phyloP scores from a whole-genome alignment of 495 filamentous ascomycete genomes.

The Neurospora sp. region DNA sequence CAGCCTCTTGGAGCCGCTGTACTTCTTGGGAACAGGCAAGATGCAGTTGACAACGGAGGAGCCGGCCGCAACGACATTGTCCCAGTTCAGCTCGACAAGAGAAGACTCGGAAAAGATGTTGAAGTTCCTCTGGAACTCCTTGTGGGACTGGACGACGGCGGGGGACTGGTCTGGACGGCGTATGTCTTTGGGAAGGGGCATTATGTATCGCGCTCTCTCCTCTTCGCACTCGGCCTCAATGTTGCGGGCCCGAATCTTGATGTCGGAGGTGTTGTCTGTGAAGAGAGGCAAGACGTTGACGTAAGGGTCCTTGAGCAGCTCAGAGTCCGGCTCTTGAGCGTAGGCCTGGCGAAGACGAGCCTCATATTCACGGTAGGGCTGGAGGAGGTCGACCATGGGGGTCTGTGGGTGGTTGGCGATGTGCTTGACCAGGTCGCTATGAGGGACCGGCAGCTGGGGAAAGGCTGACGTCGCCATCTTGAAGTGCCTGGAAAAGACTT shows the following conservation, averaged over 20 bases:
- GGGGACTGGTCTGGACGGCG: conserved; percentile 51
- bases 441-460: conserved; percentile 35
- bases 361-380: conserved; percentile 63
- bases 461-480: conserved; percentile 26
- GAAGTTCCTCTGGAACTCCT: conserved; percentile 69
- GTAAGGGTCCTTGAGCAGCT: conserved; percentile 45
- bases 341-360: conserved; percentile 56
- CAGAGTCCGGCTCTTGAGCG: conserved; percentile 56
- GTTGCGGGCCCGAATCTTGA: conserved; percentile 56
- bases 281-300: conserved; percentile 67
- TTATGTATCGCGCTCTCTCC: conserved; percentile 57
- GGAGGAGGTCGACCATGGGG: conserved; percentile 46
- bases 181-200: conserved; percentile 49
- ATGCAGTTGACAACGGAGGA: conserved; percentile 66
- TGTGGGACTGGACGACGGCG: conserved; percentile 52
- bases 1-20: conserved; percentile 51
- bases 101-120: conserved; percentile 63
- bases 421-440: conserved; percentile 33
- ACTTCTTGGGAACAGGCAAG: conserved; percentile 57
- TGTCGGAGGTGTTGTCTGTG: conserved; percentile 38
- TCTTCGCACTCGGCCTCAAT: conserved; percentile 47
- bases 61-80: conserved; percentile 66
- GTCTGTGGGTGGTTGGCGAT: conserved; percentile 40
- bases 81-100: conserved; percentile 58
- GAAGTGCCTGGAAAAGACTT: neutral